Conservation (phyloP, 192 early-diverging fungal species). For the Coemansia sp. region DNA sequence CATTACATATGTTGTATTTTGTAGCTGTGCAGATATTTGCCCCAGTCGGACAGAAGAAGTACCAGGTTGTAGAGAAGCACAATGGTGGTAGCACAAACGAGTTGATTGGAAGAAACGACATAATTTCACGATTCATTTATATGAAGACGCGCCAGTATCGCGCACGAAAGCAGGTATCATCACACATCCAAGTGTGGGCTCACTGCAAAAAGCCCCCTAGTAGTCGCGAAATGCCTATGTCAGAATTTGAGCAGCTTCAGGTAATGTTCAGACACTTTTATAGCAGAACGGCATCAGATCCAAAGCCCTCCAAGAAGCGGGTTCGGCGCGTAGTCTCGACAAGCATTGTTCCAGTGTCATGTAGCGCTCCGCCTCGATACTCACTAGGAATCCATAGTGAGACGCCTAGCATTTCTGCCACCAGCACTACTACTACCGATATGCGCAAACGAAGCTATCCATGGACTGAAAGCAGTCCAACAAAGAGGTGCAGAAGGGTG, state of each 20-base stretch:
- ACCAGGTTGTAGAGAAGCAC: slow-evolving; percentile 40
- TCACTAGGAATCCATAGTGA: slow-evolving; percentile 26
- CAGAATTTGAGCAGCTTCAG: slow-evolving; percentile 36
- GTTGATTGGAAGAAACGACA: slow-evolving; percentile 66
- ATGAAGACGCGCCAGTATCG: slow-evolving; percentile 64
- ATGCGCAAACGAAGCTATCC: slow-evolving; percentile 30
- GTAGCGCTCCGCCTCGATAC: slow-evolving; percentile 7
- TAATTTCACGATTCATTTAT: slow-evolving; percentile 73
- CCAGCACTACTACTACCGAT: background rate
- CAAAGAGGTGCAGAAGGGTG: slow-evolving; percentile 36
- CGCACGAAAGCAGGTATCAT: slow-evolving; percentile 77
- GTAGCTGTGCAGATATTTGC: slow-evolving; percentile 37
- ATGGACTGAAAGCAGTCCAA: slow-evolving; percentile 3
- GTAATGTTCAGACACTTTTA: slow-evolving; percentile 37
- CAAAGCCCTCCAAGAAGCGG: slow-evolving; percentile 25
- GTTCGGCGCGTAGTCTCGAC: slow-evolving; percentile 41
- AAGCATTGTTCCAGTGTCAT: slow-evolving; percentile 16
- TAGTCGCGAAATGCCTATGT: slow-evolving; percentile 37
- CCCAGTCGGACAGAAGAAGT: slow-evolving; percentile 42
- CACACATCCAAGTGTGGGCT: slow-evolving; percentile 76
- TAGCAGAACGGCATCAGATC: slow-evolving; percentile 29
- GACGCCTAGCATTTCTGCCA: background rate
- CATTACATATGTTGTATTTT: background rate
- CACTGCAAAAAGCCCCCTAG: slow-evolving; percentile 64
- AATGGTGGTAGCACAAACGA: slow-evolving; percentile 18